phyloP scores from a whole-genome alignment of 257 asterid species.

The Penstemon eatonii region DNA sequence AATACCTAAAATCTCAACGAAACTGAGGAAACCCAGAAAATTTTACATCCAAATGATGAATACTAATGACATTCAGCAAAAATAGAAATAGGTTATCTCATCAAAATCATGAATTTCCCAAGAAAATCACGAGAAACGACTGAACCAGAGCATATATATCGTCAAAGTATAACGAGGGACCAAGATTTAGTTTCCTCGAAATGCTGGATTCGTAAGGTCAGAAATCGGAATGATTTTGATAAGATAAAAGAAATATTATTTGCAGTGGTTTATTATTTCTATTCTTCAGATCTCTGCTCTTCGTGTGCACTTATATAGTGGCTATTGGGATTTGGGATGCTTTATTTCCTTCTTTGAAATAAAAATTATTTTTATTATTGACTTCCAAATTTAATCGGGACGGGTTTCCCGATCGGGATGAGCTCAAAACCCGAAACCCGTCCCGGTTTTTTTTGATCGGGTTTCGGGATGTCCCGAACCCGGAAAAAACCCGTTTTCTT shows the following conservation, averaged over 20 bases:
- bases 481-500: too few species aligned
- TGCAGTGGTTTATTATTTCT: conserved; percentile 1
- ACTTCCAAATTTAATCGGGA: too few species aligned
- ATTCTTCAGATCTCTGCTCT: conserved; percentile 27
- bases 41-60: conserved; percentile 11
- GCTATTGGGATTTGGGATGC: too few species aligned
- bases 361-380: too few species aligned
- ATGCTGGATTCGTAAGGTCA: not conserved
- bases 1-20: conserved; percentile 13
- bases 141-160: not conserved
- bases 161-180: not conserved
- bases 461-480: too few species aligned
- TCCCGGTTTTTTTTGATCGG: too few species aligned
- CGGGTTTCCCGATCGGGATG: too few species aligned
- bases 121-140: not conserved
- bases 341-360: too few species aligned
- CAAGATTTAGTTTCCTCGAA: conserved; percentile 32
- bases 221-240: not conserved
- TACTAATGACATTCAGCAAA: conserved; percentile 10
- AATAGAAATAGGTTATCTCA: conserved; percentile 4
- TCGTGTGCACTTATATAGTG: conserved; percentile 8
- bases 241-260: conserved; percentile 8
- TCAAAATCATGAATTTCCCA: not conserved
- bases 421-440: too few species aligned
- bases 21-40: not conserved